Base-by-base conservation (phyloP, 2,329 filamentous ascomycete species). In the Trichoderma koningii region DNA sequence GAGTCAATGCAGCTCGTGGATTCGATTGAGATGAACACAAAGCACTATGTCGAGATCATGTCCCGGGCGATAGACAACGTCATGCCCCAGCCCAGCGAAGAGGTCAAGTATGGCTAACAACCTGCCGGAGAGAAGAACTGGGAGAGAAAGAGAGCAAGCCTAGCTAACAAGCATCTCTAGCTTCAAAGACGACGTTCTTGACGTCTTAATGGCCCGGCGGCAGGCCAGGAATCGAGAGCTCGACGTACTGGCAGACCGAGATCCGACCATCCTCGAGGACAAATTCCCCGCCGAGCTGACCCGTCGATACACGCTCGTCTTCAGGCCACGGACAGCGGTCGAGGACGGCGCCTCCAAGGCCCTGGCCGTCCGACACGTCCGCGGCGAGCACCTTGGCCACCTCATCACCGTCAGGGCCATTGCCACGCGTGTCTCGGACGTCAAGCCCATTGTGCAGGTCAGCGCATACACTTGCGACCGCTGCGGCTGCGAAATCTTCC, bases 381-480 rank as follows among this genome's bases (percentile, higher is more conserved):
- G 91, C 48, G 95, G 94, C 71, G 93, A 97, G 72, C 92, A 99
- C 76, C 85, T 99, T 2, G 95, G 95, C 55, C 88, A 91, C 71
- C 85, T 99, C 68, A 98, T 99, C 75, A 98, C 95, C 5, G 86
- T 99, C 55, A 89, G 95, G 65, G 94, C 93, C 69, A 99, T 99
- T 69, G 89, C 93, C 2, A 99, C 95, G 1, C 86, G 95, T 73
- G 95, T 98, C 1, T 97, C 95, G 2, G 95, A 99, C 74, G 95
- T 99, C 71, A 99, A 99, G 82, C 95, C 95, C 44, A 88, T 95
- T 12, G 91, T 98, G n/a, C 91, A 94, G 74, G 96, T 99, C 74
- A 97, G 96, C 76, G 95, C 95, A 44, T 99, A 99, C 78, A 95
- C 93, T 61, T 99, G 95, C 79, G 95, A 99, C 77, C 89, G 92